Evolutionary conservation across 1,284 basidiomycete species (phyloP), one percentile per base, ranked within the genome.

Genomic region (Naganishia albida): DNA sequence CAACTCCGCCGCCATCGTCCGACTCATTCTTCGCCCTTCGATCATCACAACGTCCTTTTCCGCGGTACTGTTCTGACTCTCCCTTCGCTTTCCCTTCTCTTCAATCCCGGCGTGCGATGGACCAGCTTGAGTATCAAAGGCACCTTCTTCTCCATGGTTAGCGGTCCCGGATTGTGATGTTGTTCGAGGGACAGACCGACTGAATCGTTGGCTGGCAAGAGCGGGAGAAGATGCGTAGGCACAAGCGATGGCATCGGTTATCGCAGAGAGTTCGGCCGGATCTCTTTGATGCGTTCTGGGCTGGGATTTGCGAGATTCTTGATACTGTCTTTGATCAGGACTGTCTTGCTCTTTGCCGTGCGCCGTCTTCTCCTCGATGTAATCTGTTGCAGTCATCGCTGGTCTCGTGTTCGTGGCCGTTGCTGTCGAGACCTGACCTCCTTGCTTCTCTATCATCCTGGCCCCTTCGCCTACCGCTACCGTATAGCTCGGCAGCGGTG

Each of bases 1-100:
- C 63, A 67, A 53, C 48, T 67, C 67, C 43, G 48, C 48, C 40
- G 64, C 67, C 26, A 56, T 53, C 46, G 60, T 28, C 28, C 46
- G 46, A 13, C 56, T 65, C 64, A 65, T 60, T 43, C 44, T 54
- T 18, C 44, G 28, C 7, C 59, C 57, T 18, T 50, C 54, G 8
- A 48, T 30, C 18, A 42, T 38, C 12, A 55, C 63, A 3, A 46
- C 23, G 4, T 63, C 60, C 28, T 40, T 39, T 18, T 16, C 49
- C 40, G 28, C 23, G n/a, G 25, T 3, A 4, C 46, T 25, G n/a
- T 18, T 44, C 50, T 23, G 39, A 23, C 40, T 52, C 26, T 38
- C 30, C 48, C 50, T 16, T 23, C 28, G 46, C 25, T 30, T 56
- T 13, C 30, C 63, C 55, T 59, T 62, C 30, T 30, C 43, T 12